Conservation (phyloP, 371 early-diverging fungal genomes). For the Phascolomyces articulosus region DNA sequence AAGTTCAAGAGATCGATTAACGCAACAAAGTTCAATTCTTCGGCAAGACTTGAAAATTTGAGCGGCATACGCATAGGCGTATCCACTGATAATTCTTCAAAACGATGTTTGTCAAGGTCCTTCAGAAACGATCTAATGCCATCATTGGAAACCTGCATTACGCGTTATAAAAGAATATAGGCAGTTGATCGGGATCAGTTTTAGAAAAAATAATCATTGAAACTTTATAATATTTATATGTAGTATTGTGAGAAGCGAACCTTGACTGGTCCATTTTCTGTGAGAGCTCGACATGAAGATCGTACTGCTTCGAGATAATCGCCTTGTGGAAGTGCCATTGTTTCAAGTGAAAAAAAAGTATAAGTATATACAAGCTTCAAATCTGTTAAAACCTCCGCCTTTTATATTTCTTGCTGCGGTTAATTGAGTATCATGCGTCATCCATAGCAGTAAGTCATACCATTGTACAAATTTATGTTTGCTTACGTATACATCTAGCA, state of each 20-base stretch:
- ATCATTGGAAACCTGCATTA: slow-evolving; percentile 26
- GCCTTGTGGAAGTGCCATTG: slow-evolving; percentile 28
- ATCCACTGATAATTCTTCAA: slow-evolving; percentile 47
- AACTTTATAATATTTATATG: neutral
- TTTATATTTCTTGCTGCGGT: too few relatives aligned
- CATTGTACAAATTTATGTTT: too few relatives aligned
- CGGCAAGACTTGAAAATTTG: slow-evolving; percentile 67
- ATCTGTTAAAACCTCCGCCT: neutral
- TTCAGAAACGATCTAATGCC: slow-evolving; percentile 31
- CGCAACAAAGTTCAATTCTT: slow-evolving; percentile 77
- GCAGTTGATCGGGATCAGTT: neutral
- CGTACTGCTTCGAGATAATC: slow-evolving; percentile 40
- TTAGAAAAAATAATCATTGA: neutral
- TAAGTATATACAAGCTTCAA: too few relatives aligned
- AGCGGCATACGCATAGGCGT: slow-evolving; percentile 71
- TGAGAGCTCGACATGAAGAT: slow-evolving; percentile 28
- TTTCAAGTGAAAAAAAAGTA: neutral
- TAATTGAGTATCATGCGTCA: too few relatives aligned
- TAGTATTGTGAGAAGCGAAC: slow-evolving; percentile 8
- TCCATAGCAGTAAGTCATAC: too few relatives aligned
- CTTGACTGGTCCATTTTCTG: slow-evolving; percentile 31
- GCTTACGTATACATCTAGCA: too few relatives aligned
- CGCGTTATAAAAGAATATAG: neutral
- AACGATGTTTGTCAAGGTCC: slow-evolving; percentile 33
- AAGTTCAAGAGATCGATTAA: slow-evolving; percentile 73